Base-by-base conservation (phyloP, 2,329 filamentous ascomycete species). In the Phyllosticta citriasiana region DNA sequence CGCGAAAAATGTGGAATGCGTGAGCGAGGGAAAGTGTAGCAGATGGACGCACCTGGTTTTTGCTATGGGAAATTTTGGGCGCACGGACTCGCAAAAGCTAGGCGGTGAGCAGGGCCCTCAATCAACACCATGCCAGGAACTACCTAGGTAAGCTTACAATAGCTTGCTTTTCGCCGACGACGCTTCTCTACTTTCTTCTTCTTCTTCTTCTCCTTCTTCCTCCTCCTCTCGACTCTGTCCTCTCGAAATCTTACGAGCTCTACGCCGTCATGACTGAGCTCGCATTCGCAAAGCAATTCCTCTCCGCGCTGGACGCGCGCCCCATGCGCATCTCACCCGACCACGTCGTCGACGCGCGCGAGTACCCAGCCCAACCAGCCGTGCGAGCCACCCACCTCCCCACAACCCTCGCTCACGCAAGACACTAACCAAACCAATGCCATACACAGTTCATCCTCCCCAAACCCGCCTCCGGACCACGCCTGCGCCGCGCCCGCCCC, bases 321-420 rank as follows among this genome's bases (percentile, higher is more conserved):
- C 88, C 91, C 7, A 75, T 86, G 68, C 95, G 92, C 79, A 83
- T 97, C 65, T 85, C 88, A n/a, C 80, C 89, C 65, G 91, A 97
- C 74, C 88, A 97, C 84, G 86, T 95, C 74, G 89, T 93, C 75
- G 90, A 97, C 71, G 85, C 90, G 57, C 86, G 86, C 68, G 84
- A 82, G 66, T 92, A 93, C 72, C 88, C 89, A 25, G 79, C 88
- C 26, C 85, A 88, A 64, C 81, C 85, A 66, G 88, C 91, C 16
- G 93, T 97, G 83, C 30, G 86, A 73, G 57, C 53, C n/a, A 52
- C 64, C 53, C n/a, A 52, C 64, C 24, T 5, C 33, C 16, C 30
- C 52, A 50, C 51, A 57, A 9, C 12, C 10, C 64, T 84, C 91
- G 61, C 86, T 88, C 52, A 84, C 84, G 67, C 84, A 86, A 77